Conservation (phyloP, 805 yeast genomes). For the Candida caryicola region DNA sequence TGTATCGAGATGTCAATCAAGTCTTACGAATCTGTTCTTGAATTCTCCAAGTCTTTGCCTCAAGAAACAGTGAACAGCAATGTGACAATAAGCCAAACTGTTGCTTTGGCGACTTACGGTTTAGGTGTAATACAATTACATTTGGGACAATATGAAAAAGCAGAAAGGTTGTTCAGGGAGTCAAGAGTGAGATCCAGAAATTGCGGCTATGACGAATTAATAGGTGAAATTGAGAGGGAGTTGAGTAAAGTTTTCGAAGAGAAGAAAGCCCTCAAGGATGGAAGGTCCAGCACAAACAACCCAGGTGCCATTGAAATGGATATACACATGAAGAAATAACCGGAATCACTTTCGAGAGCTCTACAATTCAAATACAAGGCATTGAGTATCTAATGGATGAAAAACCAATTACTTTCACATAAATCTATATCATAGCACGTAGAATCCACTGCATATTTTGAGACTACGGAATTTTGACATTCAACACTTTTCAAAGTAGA, state of each 20-base stretch:
- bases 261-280: conserved; percentile 16
- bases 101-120: conserved; percentile 81
- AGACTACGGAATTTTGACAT: too few species aligned
- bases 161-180: conserved; percentile 62
- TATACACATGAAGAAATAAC: conserved; percentile 18
- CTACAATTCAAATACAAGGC: neutral
- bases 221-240: conserved; percentile 65
- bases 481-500: too few species aligned
- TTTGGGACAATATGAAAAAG: conserved; percentile 50
- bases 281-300: neutral
- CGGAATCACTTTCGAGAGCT: neutral
- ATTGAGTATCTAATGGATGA: too few species aligned
- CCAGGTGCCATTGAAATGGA: conserved; percentile 23
- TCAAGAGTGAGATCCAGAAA: conserved; percentile 69
- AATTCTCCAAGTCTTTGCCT: conserved; percentile 30
- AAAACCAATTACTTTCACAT: too few species aligned
- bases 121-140: conserved; percentile 78
- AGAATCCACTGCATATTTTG: too few species aligned
- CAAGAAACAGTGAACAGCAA: conserved; percentile 20
- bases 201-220: conserved; percentile 60
- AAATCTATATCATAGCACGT: too few species aligned
- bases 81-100: conserved; percentile 52
- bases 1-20: conserved; percentile 30
- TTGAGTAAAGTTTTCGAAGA: conserved; percentile 49
- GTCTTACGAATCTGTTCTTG: conserved; percentile 36